phyloP scores from a whole-genome alignment of 257 asterid genomes.

The Rauvolfia tetraphylla region DNA sequence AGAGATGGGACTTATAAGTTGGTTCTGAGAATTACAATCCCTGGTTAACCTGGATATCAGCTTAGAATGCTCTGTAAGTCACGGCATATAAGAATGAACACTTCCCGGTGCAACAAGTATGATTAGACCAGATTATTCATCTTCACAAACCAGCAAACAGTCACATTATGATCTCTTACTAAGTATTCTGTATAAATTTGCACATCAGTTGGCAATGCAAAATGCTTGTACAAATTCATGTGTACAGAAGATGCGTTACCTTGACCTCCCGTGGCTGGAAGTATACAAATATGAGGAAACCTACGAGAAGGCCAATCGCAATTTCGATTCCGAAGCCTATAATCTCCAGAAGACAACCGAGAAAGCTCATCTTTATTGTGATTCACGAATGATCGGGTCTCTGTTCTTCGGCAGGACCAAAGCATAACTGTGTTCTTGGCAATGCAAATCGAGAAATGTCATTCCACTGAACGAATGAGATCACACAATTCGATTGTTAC shows the following conservation, averaged over 20 bases:
- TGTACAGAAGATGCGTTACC: conserved; percentile 26
- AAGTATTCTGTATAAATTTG: no score
- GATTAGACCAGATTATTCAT: neutral
- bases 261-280: conserved; percentile 36
- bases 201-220: neutral
- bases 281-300: conserved; percentile 54
- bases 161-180: neutral
- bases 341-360: conserved; percentile 38
- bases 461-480: neutral
- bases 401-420: neutral
- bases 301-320: conserved; percentile 52
- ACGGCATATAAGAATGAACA: no score
- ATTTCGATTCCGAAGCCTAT: conserved; percentile 64
- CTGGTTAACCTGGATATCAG: neutral
- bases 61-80: neutral
- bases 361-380: conserved; percentile 46
- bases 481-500: neutral
- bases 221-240: neutral
- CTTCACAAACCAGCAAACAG: neutral
- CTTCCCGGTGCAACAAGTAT: neutral
- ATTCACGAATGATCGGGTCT: neutral
- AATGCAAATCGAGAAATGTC: neutral
- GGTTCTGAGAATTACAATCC: neutral
- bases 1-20: neutral
- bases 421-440: neutral